Base-by-base conservation (phyloP, 2,329 filamentous ascomycete genomes). In the Talaromyces pinophilus region DNA sequence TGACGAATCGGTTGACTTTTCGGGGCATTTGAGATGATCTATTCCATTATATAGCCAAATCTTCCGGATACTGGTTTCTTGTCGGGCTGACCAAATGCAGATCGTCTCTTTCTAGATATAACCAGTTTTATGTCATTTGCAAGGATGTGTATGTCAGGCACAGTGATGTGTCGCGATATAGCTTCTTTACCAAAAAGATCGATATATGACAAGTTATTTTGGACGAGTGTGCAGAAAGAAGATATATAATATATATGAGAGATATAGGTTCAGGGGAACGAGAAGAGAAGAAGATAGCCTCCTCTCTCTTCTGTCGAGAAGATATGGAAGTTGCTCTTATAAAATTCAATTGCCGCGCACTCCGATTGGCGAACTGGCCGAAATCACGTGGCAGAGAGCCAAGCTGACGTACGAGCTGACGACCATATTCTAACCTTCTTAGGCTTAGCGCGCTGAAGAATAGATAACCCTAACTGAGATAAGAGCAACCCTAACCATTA, bases 1-100 rank as follows among this genome's bases (percentile, higher is more conserved):
- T 68, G 25, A 80, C 59, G 28, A 76, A 72, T 71, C 74, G 75
- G 59, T 74, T 74, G 11, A 77, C 74, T 60, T 69, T 76, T n/a
- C 79, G 77, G 63, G 74, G 73, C 79, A 81, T 79, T 22, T 70
- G 63, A 33, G 7, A 42, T 28, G n/a, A 30, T 44, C 10, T 46
- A n/a, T 59, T 59, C 38, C 62, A 48, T 55, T 35, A 35, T 63
- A 57, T n/a, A 60, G 19, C 13, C 6, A 42, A 38, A 22, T 57
- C 2, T 17, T 8, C 25, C 33, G 5, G 40, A 15, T 6, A 15
- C 33, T 13, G 2, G 1, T 17, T 57, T 40, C 6, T 38, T 13
- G 33, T 57, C 10, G 10, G 11, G 1, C 19, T 22, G 54, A 38
- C 22, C 17, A 57, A 17, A 40, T 25, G 2, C 33, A 38, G 6